Conservation (phyloP, 371 early-diverging fungal genomes). For the Conidiobolus incongruus region DNA sequence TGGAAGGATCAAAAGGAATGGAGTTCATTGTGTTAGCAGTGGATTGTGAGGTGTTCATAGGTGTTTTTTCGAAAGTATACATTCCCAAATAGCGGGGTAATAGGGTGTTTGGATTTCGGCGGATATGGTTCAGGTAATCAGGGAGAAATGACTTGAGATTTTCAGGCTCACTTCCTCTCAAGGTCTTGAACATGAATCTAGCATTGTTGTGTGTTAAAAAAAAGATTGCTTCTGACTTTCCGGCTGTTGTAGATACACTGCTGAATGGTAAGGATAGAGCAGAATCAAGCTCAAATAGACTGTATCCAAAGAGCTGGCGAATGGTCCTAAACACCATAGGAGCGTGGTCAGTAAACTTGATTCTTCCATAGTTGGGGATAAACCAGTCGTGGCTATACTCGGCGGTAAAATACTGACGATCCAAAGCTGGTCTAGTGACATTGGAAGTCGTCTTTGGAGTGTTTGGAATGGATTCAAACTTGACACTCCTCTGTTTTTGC, state of each 20-base stretch:
- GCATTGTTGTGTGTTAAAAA: slow-evolving; percentile 17
- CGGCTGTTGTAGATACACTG: slow-evolving; percentile 15
- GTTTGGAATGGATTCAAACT: not conserved
- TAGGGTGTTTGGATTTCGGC: slow-evolving; percentile 16
- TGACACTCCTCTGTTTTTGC: not conserved
- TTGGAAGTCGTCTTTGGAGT: not conserved
- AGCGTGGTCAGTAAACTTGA: slow-evolving; percentile 22
- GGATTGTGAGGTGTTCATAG: slow-evolving; percentile 1
- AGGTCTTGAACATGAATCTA: slow-evolving; percentile 25
- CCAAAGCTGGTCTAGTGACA: slow-evolving; percentile 5
- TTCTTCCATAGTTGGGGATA: slow-evolving; percentile 21
- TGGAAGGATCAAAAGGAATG: not conserved
- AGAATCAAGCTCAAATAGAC: slow-evolving; percentile 14
- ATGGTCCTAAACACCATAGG: slow-evolving; percentile 22
- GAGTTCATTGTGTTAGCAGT: not conserved
- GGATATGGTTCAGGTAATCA: slow-evolving; percentile 17
- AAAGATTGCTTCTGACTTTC: slow-evolving; percentile 26
- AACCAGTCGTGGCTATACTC: slow-evolving; percentile 23
- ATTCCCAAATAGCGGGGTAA: slow-evolving; percentile 28
- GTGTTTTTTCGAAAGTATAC: slow-evolving; percentile 19
- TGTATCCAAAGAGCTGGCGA: slow-evolving; percentile 17
- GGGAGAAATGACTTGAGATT: slow-evolving; percentile 19
- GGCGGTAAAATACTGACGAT: slow-evolving; percentile 12
- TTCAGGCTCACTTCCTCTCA: slow-evolving; percentile 23
- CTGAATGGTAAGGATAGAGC: slow-evolving; percentile 13